Base-by-base conservation (phyloP, 2,329 filamentous ascomycete species). In the Coccinonectria pachysandricola region DNA sequence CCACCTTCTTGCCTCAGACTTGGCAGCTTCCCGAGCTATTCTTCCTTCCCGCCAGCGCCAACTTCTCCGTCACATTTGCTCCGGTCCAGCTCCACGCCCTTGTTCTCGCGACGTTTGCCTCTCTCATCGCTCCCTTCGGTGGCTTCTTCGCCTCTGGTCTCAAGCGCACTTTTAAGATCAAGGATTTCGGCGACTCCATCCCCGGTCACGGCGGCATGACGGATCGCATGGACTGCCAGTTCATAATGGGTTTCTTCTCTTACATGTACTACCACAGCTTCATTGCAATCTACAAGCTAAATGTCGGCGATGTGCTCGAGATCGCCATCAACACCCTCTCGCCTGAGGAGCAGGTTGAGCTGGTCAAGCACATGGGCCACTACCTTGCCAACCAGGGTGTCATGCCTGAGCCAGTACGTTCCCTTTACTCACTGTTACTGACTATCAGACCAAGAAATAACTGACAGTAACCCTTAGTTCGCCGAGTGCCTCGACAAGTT, bases 181-280 rank as follows among this genome's bases (percentile, higher is more conserved):
- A 98, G 68, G 91, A 98, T 62, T 98, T 98, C 60, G 91, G 91
- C 42, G 84, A 98, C 57, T 93, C 86, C 2, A 98, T 98, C 43
- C 91, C 91, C 2, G 91, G 91, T 12, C 91, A 98, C 48, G 91
- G 91, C 35, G 91, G 91, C 43, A 96, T 98, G 62, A 98, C 91
- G 10, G 91, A 98, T 53, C 82, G 91, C 36, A 96, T 98, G 88
- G 91, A 98, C 53, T 98, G 91, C 56, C 91, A 98, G 53, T 98
- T 98, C 62, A 96, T 96, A 64, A 98, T 98, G 91, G 91, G 91
- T 7, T 91, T 94, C 59, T 96, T 98, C 48, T 75, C 88, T 10
- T 96, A 86, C 64, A 87, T 98, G 71, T 98, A 98, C 62, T 98
- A 92, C 60, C 87, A 95, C 55, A 91, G 82, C 49, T 98, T 98